Evolutionary conservation across 495 filamentous ascomycete species (phyloP), one percentile per base, ranked within the genome.

Genomic region (Penicillium pulvis): DNA sequence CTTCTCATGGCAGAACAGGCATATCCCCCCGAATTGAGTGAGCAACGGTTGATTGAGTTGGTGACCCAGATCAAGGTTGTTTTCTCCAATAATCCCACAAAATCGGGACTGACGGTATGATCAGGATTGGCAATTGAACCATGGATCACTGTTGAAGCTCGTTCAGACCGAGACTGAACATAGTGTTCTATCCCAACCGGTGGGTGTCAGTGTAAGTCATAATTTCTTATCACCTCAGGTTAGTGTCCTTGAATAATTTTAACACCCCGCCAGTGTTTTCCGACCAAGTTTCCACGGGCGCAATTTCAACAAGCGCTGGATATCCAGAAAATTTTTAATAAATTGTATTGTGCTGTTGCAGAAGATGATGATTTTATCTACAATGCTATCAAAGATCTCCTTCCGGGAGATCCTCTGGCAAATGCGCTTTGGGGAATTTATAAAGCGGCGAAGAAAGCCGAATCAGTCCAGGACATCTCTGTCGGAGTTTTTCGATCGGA

Each of bases 401-500:
- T 91, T 51, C 81, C 88, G 2, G 77, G 87, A 66, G 88, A 92
- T 83, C 90, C 80, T 10, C 65, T 74, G 14, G 90, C 91, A 55
- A 81, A 79, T 11, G 81, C 85, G n/a, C 74, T 96, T 36, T 93
- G 90, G 90, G 75, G 86, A 41, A 81, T 92, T 5, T 85, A 96
- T 65, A 61, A 87, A 19, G 78, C 81, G 24, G 90, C 91, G 41
- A 90, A 90, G 68, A 69, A 81, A 51, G 85, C 89, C 60, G 89
- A 57, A 10, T 58, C 55, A n/a, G 51, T 54, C 11, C 90, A 95
- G 76, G 68, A 79, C 24, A 73, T 87, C 4, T 81, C 83, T n/a
- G 80, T 91, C 0, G 92, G 90, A 0, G 81, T 96, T 35, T 96
- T 94, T 72, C 85, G 92, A 39, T 96, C 92, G 3, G 92, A 96